Conservation (phyloP, 208 protist genomes). For the Wallacemonas sp. region DNA sequence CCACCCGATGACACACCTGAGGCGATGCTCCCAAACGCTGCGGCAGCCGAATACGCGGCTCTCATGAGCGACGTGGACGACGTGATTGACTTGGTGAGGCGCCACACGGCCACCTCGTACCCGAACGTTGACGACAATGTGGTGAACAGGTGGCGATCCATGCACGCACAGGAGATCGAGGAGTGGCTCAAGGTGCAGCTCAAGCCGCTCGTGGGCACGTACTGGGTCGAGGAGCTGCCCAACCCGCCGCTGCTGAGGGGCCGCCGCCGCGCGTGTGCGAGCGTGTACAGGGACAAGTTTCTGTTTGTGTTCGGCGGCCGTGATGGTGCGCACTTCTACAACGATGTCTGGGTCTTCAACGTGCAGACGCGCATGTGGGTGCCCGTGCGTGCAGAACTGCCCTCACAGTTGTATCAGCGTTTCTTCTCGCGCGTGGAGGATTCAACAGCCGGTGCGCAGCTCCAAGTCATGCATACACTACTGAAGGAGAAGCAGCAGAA, state of each 20-base stretch:
- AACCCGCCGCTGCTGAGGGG: slow-evolving; percentile 27
- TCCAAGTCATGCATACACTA: slow-evolving; percentile 6
- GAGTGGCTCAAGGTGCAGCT: slow-evolving; percentile 22
- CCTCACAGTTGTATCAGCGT: slow-evolving; percentile 27
- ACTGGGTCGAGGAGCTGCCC: slow-evolving; percentile 32
- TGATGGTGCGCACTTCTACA: slow-evolving; percentile 57
- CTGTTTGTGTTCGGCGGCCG: slow-evolving; percentile 74
- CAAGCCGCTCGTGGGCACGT: slow-evolving; percentile 24
- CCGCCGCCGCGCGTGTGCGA: slow-evolving; percentile 46
- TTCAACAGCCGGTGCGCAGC: slow-evolving; percentile 5
- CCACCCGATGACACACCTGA: too few relatives aligned
- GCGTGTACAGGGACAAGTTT: slow-evolving; percentile 48
- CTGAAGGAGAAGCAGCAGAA: slow-evolving; percentile 24
- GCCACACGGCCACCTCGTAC: too few relatives aligned
- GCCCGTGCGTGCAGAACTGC: slow-evolving; percentile 54
- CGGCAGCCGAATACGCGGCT: too few relatives aligned
- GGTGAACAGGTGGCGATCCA: background rate
- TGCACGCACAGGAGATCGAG: background rate
- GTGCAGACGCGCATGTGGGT: slow-evolving; percentile 51
- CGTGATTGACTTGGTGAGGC: too few relatives aligned
- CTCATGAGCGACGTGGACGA: too few relatives aligned
- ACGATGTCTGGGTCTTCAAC: slow-evolving; percentile 78
- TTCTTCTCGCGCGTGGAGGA: slow-evolving; percentile 47
- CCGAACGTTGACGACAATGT: background rate
- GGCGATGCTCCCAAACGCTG: too few relatives aligned